These are phyloP conservation scores for Aspergillus sp. DNA, from an alignment of 2,329 filamentous ascomycete species.

Conservation along the genomic window DNA sequence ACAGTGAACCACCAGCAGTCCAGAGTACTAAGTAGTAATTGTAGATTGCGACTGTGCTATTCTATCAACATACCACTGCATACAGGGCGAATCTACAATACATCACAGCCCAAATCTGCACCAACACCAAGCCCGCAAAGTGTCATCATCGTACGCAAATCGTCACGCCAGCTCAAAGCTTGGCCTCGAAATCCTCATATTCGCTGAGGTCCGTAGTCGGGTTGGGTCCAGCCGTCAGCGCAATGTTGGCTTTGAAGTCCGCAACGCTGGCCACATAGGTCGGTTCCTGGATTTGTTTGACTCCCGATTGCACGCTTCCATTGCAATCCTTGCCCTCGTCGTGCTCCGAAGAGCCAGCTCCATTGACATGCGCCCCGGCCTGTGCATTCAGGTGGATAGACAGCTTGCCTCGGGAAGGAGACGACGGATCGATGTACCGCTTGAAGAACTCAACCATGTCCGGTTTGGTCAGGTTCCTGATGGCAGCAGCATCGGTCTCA, in stretches of 20 bases:
- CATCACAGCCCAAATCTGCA: no score
- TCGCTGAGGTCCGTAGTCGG: constrained; percentile 67
- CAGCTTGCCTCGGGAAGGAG: constrained; percentile 66
- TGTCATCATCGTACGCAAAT: no score
- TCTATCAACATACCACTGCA: no score
- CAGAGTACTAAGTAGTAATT: no score
- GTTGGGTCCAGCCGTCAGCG: constrained; percentile 61
- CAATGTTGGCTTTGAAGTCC: constrained; percentile 67
- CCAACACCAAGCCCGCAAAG: no score
- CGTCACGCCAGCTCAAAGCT: constrained; percentile 65
- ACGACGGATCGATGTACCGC: constrained; percentile 64
- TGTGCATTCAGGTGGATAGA: constrained; percentile 77
- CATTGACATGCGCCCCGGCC: constrained; percentile 38
- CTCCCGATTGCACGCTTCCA: constrained; percentile 20
- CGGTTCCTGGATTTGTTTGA: constrained; percentile 33
- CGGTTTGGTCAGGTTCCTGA: constrained; percentile 65
- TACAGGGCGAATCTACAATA: no score
- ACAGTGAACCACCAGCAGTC: no score
- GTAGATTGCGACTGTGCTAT: no score
- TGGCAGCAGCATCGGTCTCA: constrained; percentile 64
- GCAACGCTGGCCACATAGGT: constrained; percentile 67
- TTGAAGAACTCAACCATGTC: constrained; percentile 75
- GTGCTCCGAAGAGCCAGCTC: constrained; percentile 31
- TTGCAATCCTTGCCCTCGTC: constrained; percentile 35
- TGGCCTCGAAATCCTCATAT: constrained; percentile 77